These are phyloP conservation scores for Cyanophora paradoxa DNA, from an alignment of 78 protist species.

Conservation along the genomic window DNA sequence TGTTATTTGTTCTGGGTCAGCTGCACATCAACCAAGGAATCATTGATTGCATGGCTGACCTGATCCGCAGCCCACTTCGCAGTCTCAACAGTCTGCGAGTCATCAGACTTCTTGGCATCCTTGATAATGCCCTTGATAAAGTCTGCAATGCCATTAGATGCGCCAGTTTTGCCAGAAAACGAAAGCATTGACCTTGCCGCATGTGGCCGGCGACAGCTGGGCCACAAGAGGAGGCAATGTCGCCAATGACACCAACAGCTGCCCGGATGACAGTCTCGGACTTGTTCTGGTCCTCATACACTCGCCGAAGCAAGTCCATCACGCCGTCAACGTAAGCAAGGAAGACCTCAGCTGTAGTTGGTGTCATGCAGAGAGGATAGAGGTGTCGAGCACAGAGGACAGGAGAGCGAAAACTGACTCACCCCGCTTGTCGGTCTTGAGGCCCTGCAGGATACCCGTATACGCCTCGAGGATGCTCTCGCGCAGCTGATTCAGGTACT, in stretches of 20 bases:
- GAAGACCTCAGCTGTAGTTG: no score
- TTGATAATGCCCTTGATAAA: neutral
- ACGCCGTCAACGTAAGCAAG: neutral
- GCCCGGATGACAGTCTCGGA: neutral
- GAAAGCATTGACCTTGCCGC: no score
- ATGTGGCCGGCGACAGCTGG: neutral
- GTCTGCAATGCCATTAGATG: no score
- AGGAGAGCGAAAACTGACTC: no score
- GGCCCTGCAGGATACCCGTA: conserved; percentile 73
- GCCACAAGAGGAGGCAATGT: conserved; percentile 11
- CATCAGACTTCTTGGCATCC: no score
- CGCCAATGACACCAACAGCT: conserved; percentile 31
- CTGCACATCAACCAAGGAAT: no score
- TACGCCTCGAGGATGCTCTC: conserved; percentile 66
- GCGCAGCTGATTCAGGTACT: conserved; percentile 59
- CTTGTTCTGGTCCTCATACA: neutral
- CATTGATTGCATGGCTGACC: no score
- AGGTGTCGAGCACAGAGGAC: no score
- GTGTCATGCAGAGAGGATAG: neutral
- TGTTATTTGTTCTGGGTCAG: no score
- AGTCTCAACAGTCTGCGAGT: no score
- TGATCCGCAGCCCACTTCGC: no score
- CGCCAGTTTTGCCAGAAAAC: no score
- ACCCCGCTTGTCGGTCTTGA: conserved; percentile 12
- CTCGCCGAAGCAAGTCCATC: neutral